Conservation (phyloP, 2,329 filamentous ascomycete species). For the Fusarium lateritium region DNA sequence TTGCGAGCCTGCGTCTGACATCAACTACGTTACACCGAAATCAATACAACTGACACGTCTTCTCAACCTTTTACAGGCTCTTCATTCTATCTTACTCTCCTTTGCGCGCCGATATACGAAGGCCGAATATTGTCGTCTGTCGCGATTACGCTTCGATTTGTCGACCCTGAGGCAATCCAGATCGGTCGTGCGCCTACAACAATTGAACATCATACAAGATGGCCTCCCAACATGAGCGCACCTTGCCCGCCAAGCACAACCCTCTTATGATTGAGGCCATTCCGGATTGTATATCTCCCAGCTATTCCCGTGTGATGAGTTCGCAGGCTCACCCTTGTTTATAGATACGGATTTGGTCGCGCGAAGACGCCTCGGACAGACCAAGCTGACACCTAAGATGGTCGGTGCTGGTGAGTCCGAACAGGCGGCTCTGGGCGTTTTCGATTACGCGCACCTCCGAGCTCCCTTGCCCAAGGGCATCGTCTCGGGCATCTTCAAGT, state of each 20-base stretch:
- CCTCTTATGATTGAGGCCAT: conserved; percentile 76
- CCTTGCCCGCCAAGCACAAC: conserved; percentile 74
- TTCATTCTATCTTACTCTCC: conserved; percentile 13
- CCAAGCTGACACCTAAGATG: conserved; percentile 87
- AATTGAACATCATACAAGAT: conserved; percentile 57
- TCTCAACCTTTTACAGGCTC: conserved; percentile 22
- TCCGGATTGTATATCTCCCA: conserved; percentile 68
- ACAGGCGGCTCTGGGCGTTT: conserved; percentile 81
- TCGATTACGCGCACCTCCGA: conserved; percentile 96
- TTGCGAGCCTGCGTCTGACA: conserved; percentile 32
- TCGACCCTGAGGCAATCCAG: conserved; percentile 23
- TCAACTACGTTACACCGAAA: conserved; percentile 18
- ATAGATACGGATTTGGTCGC: conserved; percentile 81
- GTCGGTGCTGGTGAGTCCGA: conserved; percentile 82
- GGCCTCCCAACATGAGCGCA: conserved; percentile 56
- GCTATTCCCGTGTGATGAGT: conserved; percentile 24
- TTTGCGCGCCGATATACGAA: conserved; percentile 34
- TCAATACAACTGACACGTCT: conserved; percentile 41
- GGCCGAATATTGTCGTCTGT: conserved; percentile 5
- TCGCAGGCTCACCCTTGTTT: conserved; percentile 47
- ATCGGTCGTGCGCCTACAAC: conserved; percentile 38
- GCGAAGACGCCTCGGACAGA: conserved; percentile 92
- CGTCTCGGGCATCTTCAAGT: conserved; percentile 92
- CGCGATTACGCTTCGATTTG: conserved; percentile 41
- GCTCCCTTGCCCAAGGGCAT: conserved; percentile 94